Evolutionary conservation across 257 asterid genomes (phyloP).

Genomic region (Gentiana dahurica): DNA sequence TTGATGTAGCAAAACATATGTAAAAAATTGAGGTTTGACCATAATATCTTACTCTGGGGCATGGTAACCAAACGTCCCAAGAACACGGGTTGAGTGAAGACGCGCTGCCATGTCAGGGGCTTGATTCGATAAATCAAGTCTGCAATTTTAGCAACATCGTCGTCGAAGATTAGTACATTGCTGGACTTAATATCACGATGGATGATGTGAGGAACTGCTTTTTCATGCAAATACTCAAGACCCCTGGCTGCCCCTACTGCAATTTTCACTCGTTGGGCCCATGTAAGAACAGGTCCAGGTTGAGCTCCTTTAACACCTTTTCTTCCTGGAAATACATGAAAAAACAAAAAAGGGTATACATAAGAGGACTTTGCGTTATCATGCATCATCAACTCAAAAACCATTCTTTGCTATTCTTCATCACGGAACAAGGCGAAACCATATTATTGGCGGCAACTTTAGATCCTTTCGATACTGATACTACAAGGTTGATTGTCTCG

Average conservation of each 20-base stretch:
- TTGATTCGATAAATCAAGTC: conserved; percentile 86
- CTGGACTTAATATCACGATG: conserved; percentile 93
- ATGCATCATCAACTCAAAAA: not conserved
- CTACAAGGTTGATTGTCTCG: no score
- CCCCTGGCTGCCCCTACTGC: conserved; percentile 91
- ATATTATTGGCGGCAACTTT: no score
- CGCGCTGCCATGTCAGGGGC: conserved; percentile 97
- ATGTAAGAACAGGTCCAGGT: conserved; percentile 85
- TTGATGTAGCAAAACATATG: not conserved
- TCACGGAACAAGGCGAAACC: no score
- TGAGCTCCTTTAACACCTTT: conserved; percentile 95
- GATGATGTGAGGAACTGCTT: conserved; percentile 62
- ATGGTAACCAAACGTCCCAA: conserved; percentile 89
- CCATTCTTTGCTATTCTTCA: not conserved
- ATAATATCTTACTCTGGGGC: conserved; percentile 70
- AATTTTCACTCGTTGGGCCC: conserved; percentile 83
- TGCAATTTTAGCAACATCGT: conserved; percentile 72
- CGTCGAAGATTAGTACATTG: conserved; percentile 71
- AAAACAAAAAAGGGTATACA: not conserved
- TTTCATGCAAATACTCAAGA: conserved; percentile 80
- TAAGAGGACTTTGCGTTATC: not conserved
- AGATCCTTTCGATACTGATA: no score
- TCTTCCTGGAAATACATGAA: conserved; percentile 33
- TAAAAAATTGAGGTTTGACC: not conserved
- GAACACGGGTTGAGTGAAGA: conserved; percentile 91